phyloP scores from a whole-genome alignment of 371 early-diverging fungal genomes.

The Rhizopus microsporus region DNA sequence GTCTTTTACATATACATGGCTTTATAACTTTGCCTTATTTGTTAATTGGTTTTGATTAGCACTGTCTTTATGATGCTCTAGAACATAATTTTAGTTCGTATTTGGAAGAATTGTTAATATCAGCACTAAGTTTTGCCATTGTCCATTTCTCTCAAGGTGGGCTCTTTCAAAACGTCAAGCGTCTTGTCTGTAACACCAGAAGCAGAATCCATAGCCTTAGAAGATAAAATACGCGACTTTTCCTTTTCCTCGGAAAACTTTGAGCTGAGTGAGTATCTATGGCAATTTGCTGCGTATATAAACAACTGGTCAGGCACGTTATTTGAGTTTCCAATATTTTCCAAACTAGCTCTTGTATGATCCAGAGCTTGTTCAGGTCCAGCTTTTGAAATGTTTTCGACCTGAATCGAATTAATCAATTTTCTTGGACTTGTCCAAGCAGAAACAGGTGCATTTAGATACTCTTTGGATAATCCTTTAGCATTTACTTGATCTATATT shows the following conservation, averaged over 20 bases:
- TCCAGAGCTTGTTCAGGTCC: constrained; percentile 9
- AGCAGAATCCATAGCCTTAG: constrained; percentile 10
- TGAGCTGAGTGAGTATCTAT: constrained; percentile 9
- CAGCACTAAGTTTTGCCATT: constrained; percentile 4
- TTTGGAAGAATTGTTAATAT: constrained; percentile 11
- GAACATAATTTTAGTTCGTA: constrained; percentile 1
- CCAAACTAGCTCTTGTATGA: constrained; percentile 11
- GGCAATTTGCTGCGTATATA: constrained; percentile 15
- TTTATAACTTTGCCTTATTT: constrained; percentile 16
- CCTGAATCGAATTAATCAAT: constrained; percentile 8
- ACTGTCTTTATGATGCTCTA: constrained; percentile 6
- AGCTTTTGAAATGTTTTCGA: constrained; percentile 9
- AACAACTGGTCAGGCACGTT: constrained; percentile 11
- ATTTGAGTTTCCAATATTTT: constrained; percentile 15
- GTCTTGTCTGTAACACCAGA: constrained; percentile 15
- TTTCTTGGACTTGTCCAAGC: constrained; percentile 14
- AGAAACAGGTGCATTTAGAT: constrained; percentile 15
- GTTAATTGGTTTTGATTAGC: background rate
- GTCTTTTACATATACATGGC: constrained; percentile 5
- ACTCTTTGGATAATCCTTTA: constrained; percentile 13
- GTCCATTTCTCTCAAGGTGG: constrained; percentile 10
- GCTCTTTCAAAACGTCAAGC: constrained; percentile 13
- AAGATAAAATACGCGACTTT: constrained; percentile 5
- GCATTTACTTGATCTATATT: constrained; percentile 7
- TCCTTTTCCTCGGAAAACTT: constrained; percentile 7